These are phyloP conservation scores for Plasmodium gaboni DNA, from an alignment of 169 alveolate genomes.

Conservation along the genomic window DNA sequence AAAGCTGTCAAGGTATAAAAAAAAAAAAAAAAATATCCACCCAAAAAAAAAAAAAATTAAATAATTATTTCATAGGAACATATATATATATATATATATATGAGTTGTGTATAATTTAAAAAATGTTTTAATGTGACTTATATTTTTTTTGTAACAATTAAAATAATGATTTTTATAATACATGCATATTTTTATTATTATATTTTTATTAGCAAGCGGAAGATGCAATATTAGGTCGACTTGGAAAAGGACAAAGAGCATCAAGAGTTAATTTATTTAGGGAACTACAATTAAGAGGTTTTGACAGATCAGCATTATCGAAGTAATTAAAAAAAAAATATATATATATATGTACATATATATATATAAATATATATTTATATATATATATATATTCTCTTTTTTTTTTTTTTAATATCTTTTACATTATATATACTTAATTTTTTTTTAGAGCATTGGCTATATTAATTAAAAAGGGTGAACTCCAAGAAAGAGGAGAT, in stretches of 20 bases:
- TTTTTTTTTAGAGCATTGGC: slow-evolving; percentile 84
- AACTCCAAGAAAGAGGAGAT: slow-evolving; percentile 90
- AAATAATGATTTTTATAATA: not conserved
- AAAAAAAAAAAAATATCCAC: not conserved
- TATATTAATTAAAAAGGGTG: slow-evolving; percentile 86
- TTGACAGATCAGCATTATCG: slow-evolving; percentile 81
- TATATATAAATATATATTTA: slow-evolving; percentile 7
- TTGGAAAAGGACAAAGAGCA: slow-evolving; percentile 88
- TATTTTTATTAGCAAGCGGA: slow-evolving; percentile 83
- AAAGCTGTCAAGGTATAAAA: slow-evolving; percentile 81
- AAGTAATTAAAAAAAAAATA: slow-evolving; percentile 69
- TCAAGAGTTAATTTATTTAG: slow-evolving; percentile 85
- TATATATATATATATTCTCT: not conserved
- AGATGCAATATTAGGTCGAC: slow-evolving; percentile 86
- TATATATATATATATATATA: no score
- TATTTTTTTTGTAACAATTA: not conserved
- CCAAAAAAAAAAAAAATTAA: no score
- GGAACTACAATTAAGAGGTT: slow-evolving; percentile 86
- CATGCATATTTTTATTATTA: slow-evolving; percentile 5
- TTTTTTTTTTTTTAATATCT: not conserved
- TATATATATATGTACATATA: not conserved
- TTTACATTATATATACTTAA: not conserved
- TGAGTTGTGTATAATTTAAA: not conserved
- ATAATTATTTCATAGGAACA: no score
- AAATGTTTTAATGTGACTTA: not conserved